Evolutionary conservation across 2,329 filamentous ascomycete genomes (phyloP).

Genomic region (Raffaelea deltoideospora): DNA sequence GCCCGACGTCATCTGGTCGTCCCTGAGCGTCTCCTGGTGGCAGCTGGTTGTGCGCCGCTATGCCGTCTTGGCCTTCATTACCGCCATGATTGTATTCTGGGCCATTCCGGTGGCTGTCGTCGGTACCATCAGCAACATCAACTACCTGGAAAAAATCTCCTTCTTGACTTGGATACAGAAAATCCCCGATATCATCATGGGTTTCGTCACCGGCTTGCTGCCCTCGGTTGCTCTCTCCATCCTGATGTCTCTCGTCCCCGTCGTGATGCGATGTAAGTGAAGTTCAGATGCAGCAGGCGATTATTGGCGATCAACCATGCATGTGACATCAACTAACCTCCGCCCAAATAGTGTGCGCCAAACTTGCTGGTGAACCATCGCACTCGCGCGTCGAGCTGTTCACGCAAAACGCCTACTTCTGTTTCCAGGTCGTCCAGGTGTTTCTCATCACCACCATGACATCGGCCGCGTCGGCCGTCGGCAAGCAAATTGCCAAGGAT

Average conservation of each 20-base stretch:
- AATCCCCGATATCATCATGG: slow-evolving; percentile 56
- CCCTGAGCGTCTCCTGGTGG: slow-evolving; percentile 75
- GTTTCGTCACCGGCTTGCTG: slow-evolving; percentile 71
- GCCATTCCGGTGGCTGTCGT: slow-evolving; percentile 61
- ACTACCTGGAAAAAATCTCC: slow-evolving; percentile 45
- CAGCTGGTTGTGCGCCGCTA: slow-evolving; percentile 62
- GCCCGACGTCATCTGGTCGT: slow-evolving; percentile 73
- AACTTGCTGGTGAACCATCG: slow-evolving; percentile 65
- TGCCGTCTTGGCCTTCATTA: slow-evolving; percentile 54
- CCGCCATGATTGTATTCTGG: slow-evolving; percentile 78
- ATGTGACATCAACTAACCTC: too few species aligned
- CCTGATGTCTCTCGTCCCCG: slow-evolving; percentile 73
- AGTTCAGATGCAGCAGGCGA: too few species aligned
- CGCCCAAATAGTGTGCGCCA: slow-evolving; percentile 61
- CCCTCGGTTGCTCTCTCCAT: slow-evolving; percentile 66
- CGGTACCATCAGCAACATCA: slow-evolving; percentile 73
- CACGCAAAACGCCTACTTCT: slow-evolving; percentile 83
- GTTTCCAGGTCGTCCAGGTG: slow-evolving; percentile 74
- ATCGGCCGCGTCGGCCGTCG: slow-evolving; percentile 61
- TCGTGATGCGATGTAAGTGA: slow-evolving; percentile 60
- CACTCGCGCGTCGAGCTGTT: slow-evolving; percentile 69
- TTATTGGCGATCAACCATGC: too few species aligned
- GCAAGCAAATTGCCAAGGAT: slow-evolving; percentile 44
- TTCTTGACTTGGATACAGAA: slow-evolving; percentile 59
- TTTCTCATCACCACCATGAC: slow-evolving; percentile 73